A percentile compares a stretch with the other conserved stretches of the same genome.
phyloP scores from a whole-genome alignment of 305 asterid species.

The Rubia peregrina region DNA sequence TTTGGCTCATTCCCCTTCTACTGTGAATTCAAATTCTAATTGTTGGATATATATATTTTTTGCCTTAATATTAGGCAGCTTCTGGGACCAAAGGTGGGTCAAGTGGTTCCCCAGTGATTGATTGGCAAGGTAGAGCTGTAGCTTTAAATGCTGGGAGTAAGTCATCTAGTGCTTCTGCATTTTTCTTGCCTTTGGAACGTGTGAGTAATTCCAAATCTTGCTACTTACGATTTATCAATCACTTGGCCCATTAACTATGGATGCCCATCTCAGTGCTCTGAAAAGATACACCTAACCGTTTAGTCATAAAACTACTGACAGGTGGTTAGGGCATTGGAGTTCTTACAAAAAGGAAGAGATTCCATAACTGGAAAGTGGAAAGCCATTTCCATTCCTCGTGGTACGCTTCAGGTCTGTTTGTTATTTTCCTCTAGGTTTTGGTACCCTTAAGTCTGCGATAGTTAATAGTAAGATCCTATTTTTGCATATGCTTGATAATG shows the following conservation, averaged over 20 bases:
- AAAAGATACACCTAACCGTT: background rate
- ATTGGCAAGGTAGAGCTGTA: conserved; percentile 98
- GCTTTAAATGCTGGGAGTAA: conserved; percentile 99
- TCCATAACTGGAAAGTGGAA: conserved; percentile 55
- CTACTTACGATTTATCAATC: background rate
- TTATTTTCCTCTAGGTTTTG: conserved; percentile 29
- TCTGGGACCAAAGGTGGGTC: conserved; percentile 99
- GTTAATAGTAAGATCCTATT: background rate
- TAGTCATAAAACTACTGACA: conserved; percentile 22
- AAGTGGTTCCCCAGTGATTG: conserved; percentile 99
- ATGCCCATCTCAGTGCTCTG: background rate
- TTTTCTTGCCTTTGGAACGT: conserved; percentile 96
- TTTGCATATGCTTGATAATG: background rate
- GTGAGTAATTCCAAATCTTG: conserved; percentile 34
- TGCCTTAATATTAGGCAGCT: conserved; percentile 59
- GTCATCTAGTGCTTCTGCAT: conserved; percentile 96
- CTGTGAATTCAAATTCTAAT: background rate
- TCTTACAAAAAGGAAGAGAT: conserved; percentile 68
- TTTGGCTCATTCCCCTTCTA: background rate
- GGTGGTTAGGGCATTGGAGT: conserved; percentile 91
- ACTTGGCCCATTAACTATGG: background rate
- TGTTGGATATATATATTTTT: conserved; percentile 15
- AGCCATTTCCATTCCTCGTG: conserved; percentile 87
- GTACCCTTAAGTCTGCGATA: background rate
- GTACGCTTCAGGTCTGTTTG: conserved; percentile 98